A percentile compares a stretch with the other conserved stretches of the same genome.
These are phyloP conservation scores for Colletotrichum simmondsii DNA, from an alignment of 2,329 filamentous ascomycete species.

Conservation along the genomic window DNA sequence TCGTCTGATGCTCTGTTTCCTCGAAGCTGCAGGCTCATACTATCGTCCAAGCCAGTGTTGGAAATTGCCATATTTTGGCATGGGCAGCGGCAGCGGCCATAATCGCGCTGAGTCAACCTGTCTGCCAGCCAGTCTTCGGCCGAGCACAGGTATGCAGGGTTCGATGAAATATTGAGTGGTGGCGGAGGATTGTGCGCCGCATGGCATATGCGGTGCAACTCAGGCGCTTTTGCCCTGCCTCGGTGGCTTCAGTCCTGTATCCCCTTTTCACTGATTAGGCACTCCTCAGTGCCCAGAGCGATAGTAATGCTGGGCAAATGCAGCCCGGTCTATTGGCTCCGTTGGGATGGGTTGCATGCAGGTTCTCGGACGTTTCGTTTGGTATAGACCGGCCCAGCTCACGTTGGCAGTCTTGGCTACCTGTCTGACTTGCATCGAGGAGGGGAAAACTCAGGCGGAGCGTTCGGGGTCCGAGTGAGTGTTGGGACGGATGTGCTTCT, in stretches of 20 bases:
- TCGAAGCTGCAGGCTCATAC: neutral
- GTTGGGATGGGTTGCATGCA: neutral
- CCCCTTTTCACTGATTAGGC: neutral
- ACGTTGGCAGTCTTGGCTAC: conserved; percentile 12
- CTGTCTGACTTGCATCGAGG: neutral
- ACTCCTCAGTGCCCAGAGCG: neutral
- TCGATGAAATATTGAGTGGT: conserved; percentile 22
- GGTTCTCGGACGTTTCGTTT: conserved; percentile 2
- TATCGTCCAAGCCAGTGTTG: neutral
- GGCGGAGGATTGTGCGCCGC: conserved; percentile 30
- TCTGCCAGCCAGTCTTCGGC: conserved; percentile 8
- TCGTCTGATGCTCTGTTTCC: neutral
- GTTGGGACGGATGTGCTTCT: neutral
- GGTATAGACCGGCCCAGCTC: neutral
- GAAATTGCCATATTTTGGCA: neutral
- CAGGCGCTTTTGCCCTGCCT: conserved; percentile 4
- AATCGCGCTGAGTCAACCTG: neutral
- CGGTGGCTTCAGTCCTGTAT: neutral
- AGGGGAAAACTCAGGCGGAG: neutral
- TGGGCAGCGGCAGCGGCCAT: neutral
- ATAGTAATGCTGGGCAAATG: neutral
- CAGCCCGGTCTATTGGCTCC: neutral
- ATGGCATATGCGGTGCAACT: conserved; percentile 28
- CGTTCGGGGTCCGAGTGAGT: neutral
- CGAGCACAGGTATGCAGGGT: conserved; percentile 27